phyloP scores from a whole-genome alignment of 1,284 basidiomycete genomes.

The Trichosporon sp. region DNA sequence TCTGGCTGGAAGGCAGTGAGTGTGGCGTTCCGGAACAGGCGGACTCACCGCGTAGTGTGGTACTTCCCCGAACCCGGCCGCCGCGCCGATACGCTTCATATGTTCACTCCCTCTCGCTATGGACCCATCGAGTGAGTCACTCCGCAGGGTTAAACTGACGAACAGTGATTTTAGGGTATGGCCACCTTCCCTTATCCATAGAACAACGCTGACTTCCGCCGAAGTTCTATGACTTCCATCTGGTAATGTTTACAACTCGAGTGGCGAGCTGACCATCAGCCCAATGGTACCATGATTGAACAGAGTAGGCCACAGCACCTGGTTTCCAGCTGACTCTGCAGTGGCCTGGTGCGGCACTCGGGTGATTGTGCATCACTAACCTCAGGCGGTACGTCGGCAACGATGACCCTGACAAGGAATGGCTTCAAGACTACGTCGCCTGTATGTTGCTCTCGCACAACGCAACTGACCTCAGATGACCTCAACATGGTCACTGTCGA shows the following conservation, averaged over 20 bases:
- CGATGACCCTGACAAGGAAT: conserved; percentile 32
- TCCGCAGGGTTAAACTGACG: conserved; percentile 1
- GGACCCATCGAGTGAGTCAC: conserved; percentile 36
- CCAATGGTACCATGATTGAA: conserved; percentile 28
- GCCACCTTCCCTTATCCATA: not conserved
- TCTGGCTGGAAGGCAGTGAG: conserved; percentile 39
- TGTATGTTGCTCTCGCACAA: conserved; percentile 32
- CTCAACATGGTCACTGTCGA: conserved; percentile 54
- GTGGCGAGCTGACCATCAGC: conserved; percentile 29
- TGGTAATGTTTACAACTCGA: conserved; percentile 26
- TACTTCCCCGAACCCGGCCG: conserved; percentile 45
- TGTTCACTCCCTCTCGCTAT: conserved; percentile 39
- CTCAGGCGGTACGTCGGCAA: conserved; percentile 42
- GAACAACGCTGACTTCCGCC: not conserved
- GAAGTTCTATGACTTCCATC: conserved; percentile 41
- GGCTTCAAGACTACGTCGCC: conserved; percentile 47
- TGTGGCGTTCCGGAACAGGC: not conserved
- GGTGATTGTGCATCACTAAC: not conserved
- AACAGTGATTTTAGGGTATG: conserved; percentile 30
- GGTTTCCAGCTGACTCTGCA: conserved; percentile 31
- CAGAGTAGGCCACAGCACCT: conserved; percentile 17
- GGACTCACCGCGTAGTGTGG: conserved; percentile 33
- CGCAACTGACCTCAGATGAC: conserved; percentile 28
- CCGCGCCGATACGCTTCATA: conserved; percentile 35
- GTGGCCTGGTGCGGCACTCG: conserved; percentile 31